Evolutionary conservation across 1,284 basidiomycete genomes (phyloP).

Genomic region (Inonotus hispidus): DNA sequence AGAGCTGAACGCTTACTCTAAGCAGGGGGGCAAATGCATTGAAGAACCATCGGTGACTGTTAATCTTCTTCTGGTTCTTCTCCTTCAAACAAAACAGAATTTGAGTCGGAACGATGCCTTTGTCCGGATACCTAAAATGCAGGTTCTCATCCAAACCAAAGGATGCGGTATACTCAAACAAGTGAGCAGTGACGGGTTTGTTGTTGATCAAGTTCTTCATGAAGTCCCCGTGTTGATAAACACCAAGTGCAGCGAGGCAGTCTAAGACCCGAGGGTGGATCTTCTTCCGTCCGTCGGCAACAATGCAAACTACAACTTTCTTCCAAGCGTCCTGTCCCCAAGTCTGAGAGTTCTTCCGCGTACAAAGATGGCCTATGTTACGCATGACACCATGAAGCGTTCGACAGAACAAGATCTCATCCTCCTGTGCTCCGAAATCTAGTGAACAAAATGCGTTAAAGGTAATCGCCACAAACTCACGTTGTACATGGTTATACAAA

Average conservation of each 20-base stretch:
- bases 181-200: conserved; percentile 85
- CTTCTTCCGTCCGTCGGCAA: conserved; percentile 91
- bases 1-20: conserved; percentile 45
- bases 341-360: conserved; percentile 88
- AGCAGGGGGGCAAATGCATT: conserved; percentile 78
- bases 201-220: conserved; percentile 91
- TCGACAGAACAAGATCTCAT: conserved; percentile 89
- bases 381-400: conserved; percentile 96
- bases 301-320: conserved; percentile 95
- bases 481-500: conserved; percentile 96
- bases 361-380: conserved; percentile 87
- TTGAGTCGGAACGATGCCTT: conserved; percentile 90
- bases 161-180: conserved; percentile 94
- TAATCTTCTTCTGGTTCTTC: conserved; percentile 95
- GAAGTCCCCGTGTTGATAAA: conserved; percentile 72
- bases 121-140: conserved; percentile 93
- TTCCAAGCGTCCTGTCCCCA: conserved; percentile 98
- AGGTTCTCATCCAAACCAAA: conserved; percentile 86
- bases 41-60: conserved; percentile 94
- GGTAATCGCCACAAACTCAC: conserved; percentile 38
- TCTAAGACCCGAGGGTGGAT: conserved; percentile 93
- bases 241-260: conserved; percentile 77
- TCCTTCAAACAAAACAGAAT: conserved; percentile 93
- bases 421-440: conserved; percentile 56
- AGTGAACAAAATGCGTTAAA: neutral